Evolutionary conservation across 2,329 filamentous ascomycete genomes (phyloP), one percentile per base, ranked within the genome.

Genomic region (Colletotrichum sp.): DNA sequence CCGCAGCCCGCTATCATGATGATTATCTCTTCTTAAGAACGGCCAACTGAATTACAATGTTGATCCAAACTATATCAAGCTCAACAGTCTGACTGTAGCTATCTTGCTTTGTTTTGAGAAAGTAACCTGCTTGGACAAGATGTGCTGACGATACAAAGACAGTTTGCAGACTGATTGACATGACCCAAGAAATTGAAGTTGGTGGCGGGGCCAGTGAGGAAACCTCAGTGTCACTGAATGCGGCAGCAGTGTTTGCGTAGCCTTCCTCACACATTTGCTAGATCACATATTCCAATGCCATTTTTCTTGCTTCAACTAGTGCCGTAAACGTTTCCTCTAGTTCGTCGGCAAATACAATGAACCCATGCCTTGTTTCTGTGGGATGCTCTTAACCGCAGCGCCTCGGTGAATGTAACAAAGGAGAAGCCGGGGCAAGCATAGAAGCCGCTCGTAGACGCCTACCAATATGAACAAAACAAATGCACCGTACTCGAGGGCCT

Each of bases 21-120:
- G 76, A 77, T 58, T 55, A 65, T 34, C 55, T 74, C 74, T 77
- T 76, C 76, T 76, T 76, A 77, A 77, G 76, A 77, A 77, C 76
- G 76, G 76, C 76, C 76, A 77, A 77, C 76, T 70, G 76, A 77
- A 77, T 18, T 65, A 67, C 34, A 28, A 74, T 77, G 76, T 77
- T 77, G 76, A 77, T 77, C 57, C 68, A 73, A 63, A 58, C 43
- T 71, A 69, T 70, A 75, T 75, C 76, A 77, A 77, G 76, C 76
- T 77, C 76, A 77, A 77, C 76, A 77, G 76, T 77, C 76, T 77
- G 76, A 77, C 28, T 26, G 48, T 74, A 70, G 71, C 71, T 63
- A n/a, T 63, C 55, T 48, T 55, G 21, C 16, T 30, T 38, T 15
- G 4, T 12, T 18, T 24, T 6, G 2, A n/a, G 28, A 34, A 34